Base-by-base conservation (phyloP, 306 rosid genomes). In the Begonia loranthoides region DNA sequence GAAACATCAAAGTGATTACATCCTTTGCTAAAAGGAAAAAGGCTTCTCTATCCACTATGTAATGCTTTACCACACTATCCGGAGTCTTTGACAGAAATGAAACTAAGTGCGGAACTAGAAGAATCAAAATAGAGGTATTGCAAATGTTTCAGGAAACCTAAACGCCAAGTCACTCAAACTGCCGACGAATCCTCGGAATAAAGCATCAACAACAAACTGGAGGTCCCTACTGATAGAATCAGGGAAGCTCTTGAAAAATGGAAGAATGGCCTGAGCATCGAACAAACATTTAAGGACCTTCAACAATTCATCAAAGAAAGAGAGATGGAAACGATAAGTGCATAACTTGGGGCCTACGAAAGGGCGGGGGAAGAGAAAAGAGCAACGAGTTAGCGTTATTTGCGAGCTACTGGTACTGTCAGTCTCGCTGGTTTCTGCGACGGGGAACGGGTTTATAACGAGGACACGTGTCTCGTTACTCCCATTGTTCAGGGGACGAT, bases 1-100 rank as follows among this genome's bases (percentile, higher is more conserved):
- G 65, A 52, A 57, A 80, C 74, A 55, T 76, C 88, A 74, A 84
- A 56, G 34, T 75, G 78, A 65, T 83, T 87, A 67, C 96, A 87
- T 17, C 96, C 96, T 75, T 73, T 87, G 79, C 96, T 87, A 61
- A 81, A 87, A 34, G 96, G 96, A n/a, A 69, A 87, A 87, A 50
- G 84, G 76, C 61, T 68, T 84, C 54, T 83, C 87, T 53, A 74
- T 84, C 96, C 94, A 81, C 51, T 79, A 92, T 87, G 80, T 43
- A 55, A 34, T 39, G 45, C 56, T 51, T 52, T 28, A 39, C 63
- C 7, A 72, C 49, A 55, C 17, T n/a, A n/a, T n/a, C n/a, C n/a
- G n/a, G n/a, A n/a, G n/a, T n/a, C n/a, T n/a, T n/a, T n/a, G n/a
- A n/a, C n/a, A n/a, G n/a, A n/a, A n/a, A n/a, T n/a, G n/a, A n/a